Evolutionary conservation across 1,284 basidiomycete genomes (phyloP).

Genomic region (Mycosarcoma mackinlayi): DNA sequence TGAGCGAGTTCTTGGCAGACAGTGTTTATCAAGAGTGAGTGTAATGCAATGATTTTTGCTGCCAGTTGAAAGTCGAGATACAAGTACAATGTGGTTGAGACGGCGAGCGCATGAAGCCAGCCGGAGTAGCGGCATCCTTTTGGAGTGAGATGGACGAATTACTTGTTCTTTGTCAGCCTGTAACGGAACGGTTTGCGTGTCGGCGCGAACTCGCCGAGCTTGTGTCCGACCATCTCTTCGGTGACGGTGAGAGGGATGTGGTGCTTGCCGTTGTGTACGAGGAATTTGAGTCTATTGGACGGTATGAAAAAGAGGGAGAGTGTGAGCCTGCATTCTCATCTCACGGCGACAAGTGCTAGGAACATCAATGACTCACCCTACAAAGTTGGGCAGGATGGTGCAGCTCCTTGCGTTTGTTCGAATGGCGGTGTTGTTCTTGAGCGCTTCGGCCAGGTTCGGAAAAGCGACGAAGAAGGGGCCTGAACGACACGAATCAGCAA

Average conservation of each 20-base stretch:
- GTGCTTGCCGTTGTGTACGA: slow-evolving; percentile 94
- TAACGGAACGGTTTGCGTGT: slow-evolving; percentile 76
- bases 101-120: too few species aligned
- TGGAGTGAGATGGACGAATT: neutral
- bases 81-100: too few species aligned
- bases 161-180: slow-evolving; percentile 62
- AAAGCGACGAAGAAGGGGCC: slow-evolving; percentile 96
- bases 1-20: neutral
- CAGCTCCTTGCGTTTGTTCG: slow-evolving; percentile 88
- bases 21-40: too few species aligned
- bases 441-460: slow-evolving; percentile 85
- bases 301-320: neutral
- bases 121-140: too few species aligned
- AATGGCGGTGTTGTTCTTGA: slow-evolving; percentile 85
- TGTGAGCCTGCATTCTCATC: too few species aligned
- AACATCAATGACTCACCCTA: slow-evolving; percentile 63
- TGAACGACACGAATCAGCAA: slow-evolving; percentile 14
- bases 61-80: slow-evolving; percentile 22
- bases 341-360: too few species aligned
- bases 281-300: slow-evolving; percentile 75
- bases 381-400: slow-evolving; percentile 81
- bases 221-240: slow-evolving; percentile 98
- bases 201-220: slow-evolving; percentile 91
- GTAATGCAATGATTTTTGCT: neutral
- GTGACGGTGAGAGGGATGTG: slow-evolving; percentile 87